A percentile compares a stretch with the other conserved stretches of the same genome.
These are phyloP conservation scores for Cutaneotrichosporon cavernicola DNA, from an alignment of 1,284 basidiomycete genomes.

Conservation along the genomic window DNA sequence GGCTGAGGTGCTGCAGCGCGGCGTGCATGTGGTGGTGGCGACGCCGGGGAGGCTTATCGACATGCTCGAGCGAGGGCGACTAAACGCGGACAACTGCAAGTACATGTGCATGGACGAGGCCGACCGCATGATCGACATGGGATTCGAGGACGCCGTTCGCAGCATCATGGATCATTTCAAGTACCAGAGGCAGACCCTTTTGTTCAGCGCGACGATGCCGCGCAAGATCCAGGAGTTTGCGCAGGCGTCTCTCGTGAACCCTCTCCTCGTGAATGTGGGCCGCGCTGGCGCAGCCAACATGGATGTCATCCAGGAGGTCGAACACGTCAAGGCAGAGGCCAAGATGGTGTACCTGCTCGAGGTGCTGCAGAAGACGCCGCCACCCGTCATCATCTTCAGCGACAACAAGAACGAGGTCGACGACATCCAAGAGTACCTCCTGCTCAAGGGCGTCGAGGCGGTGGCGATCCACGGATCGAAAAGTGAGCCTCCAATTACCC, in stretches of 20 bases:
- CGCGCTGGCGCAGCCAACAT: slow-evolving; percentile 96
- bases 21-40: slow-evolving; percentile 76
- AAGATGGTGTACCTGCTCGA: slow-evolving; percentile 99
- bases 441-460: slow-evolving; percentile 96
- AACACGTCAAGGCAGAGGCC: slow-evolving; percentile 98
- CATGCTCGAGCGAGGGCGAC: slow-evolving; percentile 77
- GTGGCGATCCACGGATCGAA: slow-evolving; percentile 99
- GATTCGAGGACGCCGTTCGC: slow-evolving; percentile 97
- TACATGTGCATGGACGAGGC: slow-evolving; percentile 99
- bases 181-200: slow-evolving; percentile 92
- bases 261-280: slow-evolving; percentile 94
- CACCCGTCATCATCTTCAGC: slow-evolving; percentile 96
- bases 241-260: slow-evolving; percentile 86
- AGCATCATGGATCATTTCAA: slow-evolving; percentile 99
- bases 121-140: slow-evolving; percentile 98
- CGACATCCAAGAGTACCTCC: slow-evolving; percentile 95
- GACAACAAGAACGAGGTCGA: slow-evolving; percentile 99
- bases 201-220: slow-evolving; percentile 99
- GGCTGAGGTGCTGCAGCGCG: slow-evolving; percentile 80
- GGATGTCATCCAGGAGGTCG: slow-evolving; percentile 94
- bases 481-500: slow-evolving; percentile 57
- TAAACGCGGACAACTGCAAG: slow-evolving; percentile 88
- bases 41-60: slow-evolving; percentile 60
- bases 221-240: slow-evolving; percentile 98
- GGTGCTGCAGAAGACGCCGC: slow-evolving; percentile 96